Evolutionary conservation across 768 basidiomycete species (phyloP), one percentile per base, ranked within the genome.

Genomic region (Agaricus blazei): DNA sequence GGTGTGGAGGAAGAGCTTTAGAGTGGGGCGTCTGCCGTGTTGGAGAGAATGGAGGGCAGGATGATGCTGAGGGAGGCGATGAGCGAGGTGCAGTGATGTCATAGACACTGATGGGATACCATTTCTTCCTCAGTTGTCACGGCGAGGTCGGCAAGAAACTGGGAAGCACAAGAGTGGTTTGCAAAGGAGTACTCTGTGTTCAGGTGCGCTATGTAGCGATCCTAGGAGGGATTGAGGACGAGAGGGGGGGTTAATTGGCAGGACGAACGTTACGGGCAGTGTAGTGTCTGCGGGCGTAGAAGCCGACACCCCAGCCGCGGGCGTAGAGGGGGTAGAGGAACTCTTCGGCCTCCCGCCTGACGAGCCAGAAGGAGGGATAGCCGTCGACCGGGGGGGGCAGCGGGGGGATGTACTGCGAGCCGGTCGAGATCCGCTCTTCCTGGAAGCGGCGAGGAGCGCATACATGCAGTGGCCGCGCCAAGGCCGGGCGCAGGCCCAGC

Each of bases 271-370:
- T 42, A 45, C n/a, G 28, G 3, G 7, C n/a, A 12, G 23, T 8
- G 28, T 49, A 28, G 19, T 49, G 26, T 26, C 27, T 43, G 9
- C 54, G 26, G 26, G 54, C 47, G 2, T 36, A 15, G 48, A 56
- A 56, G 14, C 40, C 14, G 31, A 56, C 40, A 19, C 54, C 54
- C 54, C 54, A 56, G 2, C 54, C 54, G 14, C 54, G 54, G 1
- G 27, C 31, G 41, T 56, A 56, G n/a, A 56, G 34, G 3, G 54
- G 54, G 42, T 56, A 56, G 0, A 56, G 48, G 23, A 43, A 50
- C 4, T 49, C 41, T 36, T 56, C 48, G 2, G 43, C 48, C 15
- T 56, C 54, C 27, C n/a, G 26, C 48, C 28, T 42, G 12, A 49
- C 19, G 23, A 44, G 12, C 54, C 54, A 56, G 48, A 56, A 56